These are phyloP conservation scores for Fragaria nilgerrensis DNA, from an alignment of 306 rosid genomes.

Conservation along the genomic window DNA sequence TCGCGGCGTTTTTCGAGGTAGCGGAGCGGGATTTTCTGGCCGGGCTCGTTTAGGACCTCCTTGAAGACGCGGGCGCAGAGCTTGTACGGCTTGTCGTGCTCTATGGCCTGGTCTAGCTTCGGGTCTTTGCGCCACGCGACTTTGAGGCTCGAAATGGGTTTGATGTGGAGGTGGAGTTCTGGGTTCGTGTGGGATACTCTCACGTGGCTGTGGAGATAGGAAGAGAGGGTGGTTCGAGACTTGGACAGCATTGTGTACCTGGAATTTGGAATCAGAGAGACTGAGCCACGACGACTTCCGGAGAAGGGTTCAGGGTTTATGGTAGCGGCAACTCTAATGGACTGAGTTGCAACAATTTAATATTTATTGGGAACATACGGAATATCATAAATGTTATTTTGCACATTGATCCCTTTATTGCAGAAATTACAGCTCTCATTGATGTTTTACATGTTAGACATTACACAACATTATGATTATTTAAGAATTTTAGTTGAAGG, in stretches of 20 bases:
- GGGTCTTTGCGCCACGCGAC: constrained; percentile 85
- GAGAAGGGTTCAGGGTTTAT: neutral
- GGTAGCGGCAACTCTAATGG: neutral
- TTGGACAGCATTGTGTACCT: constrained; percentile 38
- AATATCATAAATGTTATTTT: no score
- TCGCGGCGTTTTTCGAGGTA: constrained; percentile 70
- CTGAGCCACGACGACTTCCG: neutral
- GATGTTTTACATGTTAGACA: no score
- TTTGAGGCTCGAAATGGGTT: constrained; percentile 63
- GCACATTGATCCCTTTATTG: no score
- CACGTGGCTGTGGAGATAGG: constrained; percentile 17
- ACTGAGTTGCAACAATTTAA: neutral
- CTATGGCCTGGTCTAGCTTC: constrained; percentile 65
- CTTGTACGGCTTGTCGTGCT: constrained; percentile 59
- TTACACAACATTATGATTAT: no score
- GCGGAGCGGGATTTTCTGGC: constrained; percentile 55
- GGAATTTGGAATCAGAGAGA: constrained; percentile 20
- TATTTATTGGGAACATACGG: neutral
- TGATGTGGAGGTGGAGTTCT: constrained; percentile 16
- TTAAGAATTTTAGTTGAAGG: no score
- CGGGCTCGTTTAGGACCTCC: constrained; percentile 65
- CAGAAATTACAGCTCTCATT: no score
- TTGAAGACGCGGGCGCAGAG: constrained; percentile 55
- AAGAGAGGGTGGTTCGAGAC: constrained; percentile 21
- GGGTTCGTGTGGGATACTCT: constrained; percentile 14